Percentiles rank a stretch among this genome's conserved stretches.
Evolutionary conservation across 2,329 filamentous ascomycete species (phyloP).

Genomic region (Aspergillus pseudonomiae): DNA sequence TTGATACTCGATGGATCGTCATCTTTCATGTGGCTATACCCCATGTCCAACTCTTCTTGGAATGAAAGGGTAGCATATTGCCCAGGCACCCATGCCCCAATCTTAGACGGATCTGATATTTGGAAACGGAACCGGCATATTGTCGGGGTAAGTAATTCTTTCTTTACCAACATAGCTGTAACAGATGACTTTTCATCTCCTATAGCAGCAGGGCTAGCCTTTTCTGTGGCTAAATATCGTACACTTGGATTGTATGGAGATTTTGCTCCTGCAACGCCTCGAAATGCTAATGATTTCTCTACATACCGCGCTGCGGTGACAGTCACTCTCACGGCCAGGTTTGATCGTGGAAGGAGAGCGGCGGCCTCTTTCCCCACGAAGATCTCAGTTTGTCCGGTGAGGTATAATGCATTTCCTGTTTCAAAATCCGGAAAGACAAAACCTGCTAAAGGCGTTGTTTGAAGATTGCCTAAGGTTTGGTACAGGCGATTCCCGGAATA

Average conservation of each 20-base stretch:
- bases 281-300: conserved; percentile 66
- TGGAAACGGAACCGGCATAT: conserved; percentile 68
- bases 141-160: conserved; percentile 65
- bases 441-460: conserved; percentile 67
- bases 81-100: conserved; percentile 64
- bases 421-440: conserved; percentile 74
- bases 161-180: conserved; percentile 60
- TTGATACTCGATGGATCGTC: conserved; percentile 79
- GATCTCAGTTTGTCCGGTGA: conserved; percentile 70
- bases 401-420: conserved; percentile 72
- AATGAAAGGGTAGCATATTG: conserved; percentile 81
- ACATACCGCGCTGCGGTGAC: conserved; percentile 66
- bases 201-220: conserved; percentile 24
- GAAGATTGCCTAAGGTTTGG: conserved; percentile 79
- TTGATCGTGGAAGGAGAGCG: conserved; percentile 66
- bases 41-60: conserved; percentile 66
- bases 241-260: conserved; percentile 82
- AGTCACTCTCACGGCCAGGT: conserved; percentile 71
- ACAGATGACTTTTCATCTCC: conserved; percentile 24
- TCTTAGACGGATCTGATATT: conserved; percentile 41
- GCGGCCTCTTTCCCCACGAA: conserved; percentile 67
- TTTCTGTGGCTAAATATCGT: conserved; percentile 66
- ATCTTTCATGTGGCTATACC: conserved; percentile 83
- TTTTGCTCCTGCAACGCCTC: conserved; percentile 59
- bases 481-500: conserved; percentile 84